These are phyloP conservation scores for Daldinia eschscholtzii DNA, from an alignment of 2,329 filamentous ascomycete species.

Conservation along the genomic window DNA sequence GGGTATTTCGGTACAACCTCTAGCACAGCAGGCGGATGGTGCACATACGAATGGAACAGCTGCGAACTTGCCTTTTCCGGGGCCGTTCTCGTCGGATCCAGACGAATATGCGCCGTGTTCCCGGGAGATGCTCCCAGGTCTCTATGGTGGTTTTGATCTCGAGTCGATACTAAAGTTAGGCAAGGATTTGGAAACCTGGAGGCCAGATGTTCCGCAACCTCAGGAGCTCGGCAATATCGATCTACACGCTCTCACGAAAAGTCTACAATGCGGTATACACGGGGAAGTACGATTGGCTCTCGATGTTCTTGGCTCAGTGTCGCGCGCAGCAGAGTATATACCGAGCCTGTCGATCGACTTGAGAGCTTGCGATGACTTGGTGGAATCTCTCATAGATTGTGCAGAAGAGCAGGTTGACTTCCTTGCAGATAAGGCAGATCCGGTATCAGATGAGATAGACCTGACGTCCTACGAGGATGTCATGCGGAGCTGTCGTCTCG, in stretches of 20 bases:
- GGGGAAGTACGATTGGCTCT: conserved; percentile 90
- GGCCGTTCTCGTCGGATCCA: conserved; percentile 59
- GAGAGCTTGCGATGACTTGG: conserved; percentile 84
- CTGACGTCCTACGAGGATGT: conserved; percentile 90
- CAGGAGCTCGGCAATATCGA: conserved; percentile 89
- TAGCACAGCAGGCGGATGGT: conserved; percentile 51
- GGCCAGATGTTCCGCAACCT: conserved; percentile 80
- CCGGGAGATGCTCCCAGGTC: conserved; percentile 61
- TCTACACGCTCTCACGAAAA: conserved; percentile 88
- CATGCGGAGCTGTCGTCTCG: conserved; percentile 79
- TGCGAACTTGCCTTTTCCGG: conserved; percentile 49
- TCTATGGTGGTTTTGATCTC: conserved; percentile 80
- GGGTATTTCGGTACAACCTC: conserved; percentile 57
- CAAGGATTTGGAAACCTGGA: conserved; percentile 74
- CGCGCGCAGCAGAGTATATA: conserved; percentile 70
- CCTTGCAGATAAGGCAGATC: conserved; percentile 84
- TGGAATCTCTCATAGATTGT: conserved; percentile 90
- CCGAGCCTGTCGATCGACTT: conserved; percentile 76
- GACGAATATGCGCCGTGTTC: conserved; percentile 69
- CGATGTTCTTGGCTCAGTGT: conserved; percentile 81
- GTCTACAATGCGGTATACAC: conserved; percentile 89
- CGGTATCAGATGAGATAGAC: conserved; percentile 88
- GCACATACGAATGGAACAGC: conserved; percentile 45
- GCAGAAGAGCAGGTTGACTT: conserved; percentile 89
- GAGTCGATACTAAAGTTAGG: conserved; percentile 74